A percentile compares a stretch with the other conserved stretches of the same genome.
These are phyloP conservation scores for Clitopilus hobsonii DNA, from an alignment of 768 basidiomycete genomes.

Conservation along the genomic window DNA sequence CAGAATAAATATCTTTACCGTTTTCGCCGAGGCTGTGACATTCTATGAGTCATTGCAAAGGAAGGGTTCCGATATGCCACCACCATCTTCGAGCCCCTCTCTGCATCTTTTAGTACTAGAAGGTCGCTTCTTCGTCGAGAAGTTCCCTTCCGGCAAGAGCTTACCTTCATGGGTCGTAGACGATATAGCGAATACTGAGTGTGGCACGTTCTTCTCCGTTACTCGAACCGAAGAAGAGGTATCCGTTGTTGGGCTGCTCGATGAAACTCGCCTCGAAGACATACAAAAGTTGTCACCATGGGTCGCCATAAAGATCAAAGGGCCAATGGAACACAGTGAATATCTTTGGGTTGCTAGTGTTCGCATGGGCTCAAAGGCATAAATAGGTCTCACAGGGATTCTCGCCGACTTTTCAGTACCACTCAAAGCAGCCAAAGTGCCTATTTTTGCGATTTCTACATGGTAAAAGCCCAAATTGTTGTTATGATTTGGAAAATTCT, in stretches of 20 bases:
- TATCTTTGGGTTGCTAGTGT: neutral
- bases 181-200: slow-evolving; percentile 28
- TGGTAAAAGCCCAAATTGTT: slow-evolving; percentile 44
- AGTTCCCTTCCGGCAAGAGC: slow-evolving; percentile 23
- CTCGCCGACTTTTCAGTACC: slow-evolving; percentile 50
- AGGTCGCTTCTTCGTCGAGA: slow-evolving; percentile 40
- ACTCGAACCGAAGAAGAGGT: slow-evolving; percentile 59
- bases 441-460: slow-evolving; percentile 59
- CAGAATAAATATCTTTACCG: too few species aligned
- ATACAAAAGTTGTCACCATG: slow-evolving; percentile 39
- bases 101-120: slow-evolving; percentile 43
- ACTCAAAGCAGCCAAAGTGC: slow-evolving; percentile 44
- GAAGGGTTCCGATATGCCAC: slow-evolving; percentile 25
- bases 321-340: slow-evolving; percentile 65
- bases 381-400: slow-evolving; percentile 50
- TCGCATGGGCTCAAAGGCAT: neutral
- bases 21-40: neutral
- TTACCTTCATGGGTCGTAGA: slow-evolving; percentile 10
- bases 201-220: slow-evolving; percentile 41
- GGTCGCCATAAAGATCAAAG: slow-evolving; percentile 58
- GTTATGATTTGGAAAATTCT: too few species aligned
- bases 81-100: slow-evolving; percentile 39
- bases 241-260: slow-evolving; percentile 49
- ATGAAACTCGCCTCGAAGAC: slow-evolving; percentile 27
- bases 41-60: too few species aligned